Base-by-base conservation (phyloP, 768 basidiomycete species). In the Trametes punicea region DNA sequence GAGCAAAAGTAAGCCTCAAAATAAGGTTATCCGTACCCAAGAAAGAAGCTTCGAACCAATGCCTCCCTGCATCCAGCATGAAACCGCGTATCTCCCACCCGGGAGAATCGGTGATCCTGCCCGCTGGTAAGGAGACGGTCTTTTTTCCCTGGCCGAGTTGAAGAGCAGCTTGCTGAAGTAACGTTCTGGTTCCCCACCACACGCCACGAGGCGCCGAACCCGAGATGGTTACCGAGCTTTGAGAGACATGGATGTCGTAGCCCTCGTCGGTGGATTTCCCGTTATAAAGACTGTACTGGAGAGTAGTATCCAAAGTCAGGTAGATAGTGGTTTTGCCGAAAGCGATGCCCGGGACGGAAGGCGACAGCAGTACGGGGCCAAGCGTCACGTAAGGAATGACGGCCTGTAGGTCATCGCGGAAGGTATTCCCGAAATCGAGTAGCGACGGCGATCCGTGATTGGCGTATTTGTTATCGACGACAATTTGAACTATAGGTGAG, bases 51-150 rank as follows among this genome's bases (percentile, higher is more conserved):
- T 70, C 63, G 47, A 73, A 77, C 73, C 74, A 77, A 59, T 78
- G 77, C 7, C 76, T 70, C n/a, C 74, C 77, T 6, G 68, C 71
- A 55, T 78, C 77, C 1, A 77, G 67, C 77, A 77, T 75, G 62
- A 77, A 75, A 0, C 77, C 76, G 31, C 75, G 72, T 2, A 75
- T 64, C 46, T 73, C 75, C 75, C 77, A 77, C 2, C 74, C 75
- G 0, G 77, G 77, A 11, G 69, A 61, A 61, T 78, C 76, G 0
- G 66, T 62, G 1, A 73, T 73, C 1, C 59, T 65, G 2, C 76
- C 77, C 1, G 68, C 61, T 20, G 73, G 67, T 15, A 77, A 57
- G 1, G 58, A 48, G 1, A 63, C 59, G 5, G 47, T 31, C 38
- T 53, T 57, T n/a, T 36, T 57, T 23, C 61, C 60, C 10, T 29